Conservation (phyloP, 1,284 basidiomycete species). For the Wallemia hederae region DNA sequence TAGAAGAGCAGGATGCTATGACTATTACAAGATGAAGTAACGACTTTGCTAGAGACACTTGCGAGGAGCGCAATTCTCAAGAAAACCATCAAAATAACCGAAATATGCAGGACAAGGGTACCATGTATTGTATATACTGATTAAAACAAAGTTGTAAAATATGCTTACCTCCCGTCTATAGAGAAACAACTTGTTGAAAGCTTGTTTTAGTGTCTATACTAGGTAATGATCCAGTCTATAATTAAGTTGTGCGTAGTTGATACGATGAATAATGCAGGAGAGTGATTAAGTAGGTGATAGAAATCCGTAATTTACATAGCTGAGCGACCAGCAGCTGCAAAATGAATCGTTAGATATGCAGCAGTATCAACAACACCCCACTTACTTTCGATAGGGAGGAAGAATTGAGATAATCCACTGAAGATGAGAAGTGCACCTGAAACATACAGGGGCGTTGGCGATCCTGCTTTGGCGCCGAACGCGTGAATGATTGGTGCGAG, state of each 20-base stretch:
- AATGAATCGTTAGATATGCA: background rate
- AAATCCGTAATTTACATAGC: background rate
- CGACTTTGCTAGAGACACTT: background rate
- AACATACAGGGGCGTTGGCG: background rate
- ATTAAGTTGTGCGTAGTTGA: background rate
- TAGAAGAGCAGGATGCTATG: too few relatives aligned
- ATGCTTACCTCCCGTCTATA: background rate
- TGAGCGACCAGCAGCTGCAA: background rate
- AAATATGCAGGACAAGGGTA: too few relatives aligned
- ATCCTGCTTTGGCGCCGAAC: slow-evolving; percentile 1
- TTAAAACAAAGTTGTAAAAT: too few relatives aligned
- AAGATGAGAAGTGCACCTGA: background rate
- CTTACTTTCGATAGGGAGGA: background rate
- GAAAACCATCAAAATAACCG: too few relatives aligned
- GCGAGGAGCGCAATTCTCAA: too few relatives aligned
- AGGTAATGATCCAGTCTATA: background rate
- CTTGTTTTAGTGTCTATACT: background rate
- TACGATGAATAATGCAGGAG: background rate
- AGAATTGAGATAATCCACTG: background rate
- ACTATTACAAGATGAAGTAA: too few relatives aligned
- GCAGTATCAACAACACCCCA: background rate
- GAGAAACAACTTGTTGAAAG: background rate
- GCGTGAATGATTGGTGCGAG: slow-evolving; percentile 23
- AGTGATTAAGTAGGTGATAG: background rate
- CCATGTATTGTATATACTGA: too few relatives aligned